These are phyloP conservation scores for Desmodesmus armatus DNA, from an alignment of 139 green algal genomes.

Conservation along the genomic window DNA sequence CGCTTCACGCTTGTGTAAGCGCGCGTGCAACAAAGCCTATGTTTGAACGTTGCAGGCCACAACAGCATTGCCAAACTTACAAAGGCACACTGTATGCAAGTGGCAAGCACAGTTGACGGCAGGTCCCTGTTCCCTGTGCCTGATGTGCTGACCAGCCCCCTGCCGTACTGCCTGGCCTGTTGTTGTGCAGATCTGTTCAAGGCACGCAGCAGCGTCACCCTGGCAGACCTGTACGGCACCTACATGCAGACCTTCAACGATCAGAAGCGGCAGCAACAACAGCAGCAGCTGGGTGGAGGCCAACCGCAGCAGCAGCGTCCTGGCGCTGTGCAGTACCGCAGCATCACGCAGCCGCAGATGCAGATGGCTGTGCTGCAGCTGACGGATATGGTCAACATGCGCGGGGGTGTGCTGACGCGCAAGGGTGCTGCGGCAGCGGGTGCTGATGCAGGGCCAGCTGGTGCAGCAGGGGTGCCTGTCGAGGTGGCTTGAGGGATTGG, in stretches of 20 bases:
- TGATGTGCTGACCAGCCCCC: neutral
- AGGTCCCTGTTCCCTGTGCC: no score
- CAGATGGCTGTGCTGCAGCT: slow-evolving; percentile 37
- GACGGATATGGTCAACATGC: slow-evolving; percentile 19
- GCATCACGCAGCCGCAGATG: slow-evolving; percentile 23
- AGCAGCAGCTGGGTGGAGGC: neutral
- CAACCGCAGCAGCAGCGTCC: neutral
- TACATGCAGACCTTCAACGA: slow-evolving; percentile 28
- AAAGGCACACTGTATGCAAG: no score
- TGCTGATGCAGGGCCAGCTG: neutral
- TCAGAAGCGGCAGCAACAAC: slow-evolving; percentile 31
- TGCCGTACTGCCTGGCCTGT: neutral
- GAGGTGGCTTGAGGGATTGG: no score
- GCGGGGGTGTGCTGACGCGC: neutral
- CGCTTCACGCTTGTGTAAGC: no score
- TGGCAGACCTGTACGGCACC: slow-evolving; percentile 25
- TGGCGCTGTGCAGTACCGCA: neutral
- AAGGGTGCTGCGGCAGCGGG: neutral
- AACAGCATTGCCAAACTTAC: no score
- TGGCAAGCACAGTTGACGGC: no score
- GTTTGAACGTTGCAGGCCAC: no score
- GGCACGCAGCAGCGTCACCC: neutral
- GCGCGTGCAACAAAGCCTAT: no score
- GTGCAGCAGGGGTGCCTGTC: neutral
- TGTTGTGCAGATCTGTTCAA: slow-evolving; percentile 36